Evolutionary conservation across 352 stramenopile species (phyloP).

Genomic region (Phytophthora sp.): DNA sequence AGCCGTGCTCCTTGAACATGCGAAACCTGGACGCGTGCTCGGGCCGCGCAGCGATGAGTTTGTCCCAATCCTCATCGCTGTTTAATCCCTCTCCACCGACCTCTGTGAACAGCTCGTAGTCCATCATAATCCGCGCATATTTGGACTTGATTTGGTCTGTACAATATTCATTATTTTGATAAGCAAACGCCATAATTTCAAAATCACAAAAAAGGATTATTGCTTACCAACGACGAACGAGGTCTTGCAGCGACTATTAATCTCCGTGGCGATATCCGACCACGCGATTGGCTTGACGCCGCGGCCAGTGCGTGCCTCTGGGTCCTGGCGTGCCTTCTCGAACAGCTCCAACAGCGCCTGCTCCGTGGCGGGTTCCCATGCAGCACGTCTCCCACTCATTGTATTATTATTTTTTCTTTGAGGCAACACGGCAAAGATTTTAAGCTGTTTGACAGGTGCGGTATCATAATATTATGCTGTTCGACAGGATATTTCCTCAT

Average conservation of each 20-base stretch:
- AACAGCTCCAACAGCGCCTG: conserved; percentile 43
- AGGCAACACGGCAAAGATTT: conserved; percentile 8
- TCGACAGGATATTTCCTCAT: conserved; percentile 2
- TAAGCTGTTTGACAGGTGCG: conserved; percentile 20
- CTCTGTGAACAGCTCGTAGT: conserved; percentile 42
- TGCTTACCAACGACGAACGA: conserved; percentile 34
- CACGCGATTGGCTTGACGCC: conserved; percentile 31
- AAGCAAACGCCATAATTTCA: neutral
- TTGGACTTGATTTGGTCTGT: conserved; percentile 50
- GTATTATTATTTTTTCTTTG: conserved; percentile 28
- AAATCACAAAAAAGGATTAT: conserved; percentile 1
- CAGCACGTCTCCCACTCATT: conserved; percentile 39
- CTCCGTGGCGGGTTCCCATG: conserved; percentile 31
- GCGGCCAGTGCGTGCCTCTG: conserved; percentile 19
- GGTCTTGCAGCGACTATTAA: conserved; percentile 35
- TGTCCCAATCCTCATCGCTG: conserved; percentile 29
- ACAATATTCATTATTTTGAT: neutral
- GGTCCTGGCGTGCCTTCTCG: conserved; percentile 39
- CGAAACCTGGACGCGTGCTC: conserved; percentile 33
- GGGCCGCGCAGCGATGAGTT: conserved; percentile 21
- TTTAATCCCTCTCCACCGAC: conserved; percentile 14
- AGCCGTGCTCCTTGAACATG: conserved; percentile 40
- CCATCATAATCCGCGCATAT: conserved; percentile 38
- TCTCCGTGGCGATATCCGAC: conserved; percentile 28
- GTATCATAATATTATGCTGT: conserved; percentile 14